Conservation (phyloP, 202 grass and related monocot genomes). For the Schoenoplectus triqueter region DNA sequence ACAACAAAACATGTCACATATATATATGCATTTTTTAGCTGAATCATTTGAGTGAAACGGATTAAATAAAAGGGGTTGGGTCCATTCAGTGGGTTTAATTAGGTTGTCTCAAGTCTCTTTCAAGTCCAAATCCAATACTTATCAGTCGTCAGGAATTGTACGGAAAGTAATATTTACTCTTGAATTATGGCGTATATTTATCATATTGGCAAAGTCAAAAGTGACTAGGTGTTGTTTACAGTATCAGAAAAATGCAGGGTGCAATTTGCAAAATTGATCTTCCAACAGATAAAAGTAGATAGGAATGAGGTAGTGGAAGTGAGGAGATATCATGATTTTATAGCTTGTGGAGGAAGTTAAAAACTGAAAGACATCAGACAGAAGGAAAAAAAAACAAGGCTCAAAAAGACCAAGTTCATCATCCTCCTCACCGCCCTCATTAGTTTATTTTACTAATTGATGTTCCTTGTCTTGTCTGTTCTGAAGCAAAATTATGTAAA, state of each 20-base stretch:
- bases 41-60: not conserved
- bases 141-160: not conserved
- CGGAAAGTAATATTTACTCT: no score
- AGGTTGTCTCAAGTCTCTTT: constrained; percentile 5
- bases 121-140: constrained; percentile 8
- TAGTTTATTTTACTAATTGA: constrained; percentile 20
- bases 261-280: not conserved
- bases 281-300: not conserved
- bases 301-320: not conserved
- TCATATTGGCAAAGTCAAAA: no score
- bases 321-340: constrained; percentile 22
- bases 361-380: constrained; percentile 1
- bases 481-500: constrained; percentile 26
- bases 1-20: not conserved
- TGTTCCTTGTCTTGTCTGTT: constrained; percentile 34
- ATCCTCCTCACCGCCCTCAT: constrained; percentile 19
- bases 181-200: no score
- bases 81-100: constrained; percentile 5
- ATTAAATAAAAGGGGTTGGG: constrained; percentile 1
- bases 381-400: not conserved
- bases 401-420: constrained; percentile 2
- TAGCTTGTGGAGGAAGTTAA: constrained; percentile 34
- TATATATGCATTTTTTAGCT: not conserved
- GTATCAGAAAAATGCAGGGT: constrained; percentile 4
- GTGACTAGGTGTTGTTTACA: not conserved